Percentiles rank a stretch among this genome's conserved stretches.
Conservation (phyloP, 495 filamentous ascomycete genomes). For the Tuber umbilicatum region DNA sequence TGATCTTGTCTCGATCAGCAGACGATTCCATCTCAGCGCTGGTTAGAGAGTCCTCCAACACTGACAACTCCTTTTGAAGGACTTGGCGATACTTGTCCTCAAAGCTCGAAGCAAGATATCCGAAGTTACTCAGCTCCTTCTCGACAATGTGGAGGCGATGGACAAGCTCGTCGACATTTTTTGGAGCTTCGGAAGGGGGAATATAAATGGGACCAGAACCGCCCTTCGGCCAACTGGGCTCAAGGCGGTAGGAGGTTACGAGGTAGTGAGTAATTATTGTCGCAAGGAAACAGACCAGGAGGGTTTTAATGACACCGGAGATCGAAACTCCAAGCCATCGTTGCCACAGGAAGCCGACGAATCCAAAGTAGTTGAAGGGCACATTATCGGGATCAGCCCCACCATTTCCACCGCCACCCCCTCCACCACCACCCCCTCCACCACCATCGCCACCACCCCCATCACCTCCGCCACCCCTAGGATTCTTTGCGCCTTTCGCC, state of each 20-base stretch:
- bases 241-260: conserved; percentile 7
- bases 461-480: neutral
- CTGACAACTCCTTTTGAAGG: neutral
- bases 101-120: conserved; percentile 5
- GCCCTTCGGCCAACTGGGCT: conserved; percentile 14
- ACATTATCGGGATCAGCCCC: neutral
- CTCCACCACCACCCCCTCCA: neutral
- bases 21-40: neutral
- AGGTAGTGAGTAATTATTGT: conserved; percentile 16
- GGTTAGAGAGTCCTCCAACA: neutral
- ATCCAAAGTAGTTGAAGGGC: conserved; percentile 9
- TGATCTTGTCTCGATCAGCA: conserved; percentile 10
- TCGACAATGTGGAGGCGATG: conserved; percentile 27
- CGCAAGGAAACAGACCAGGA: conserved; percentile 4
- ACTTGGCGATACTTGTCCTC: neutral
- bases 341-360: conserved; percentile 24
- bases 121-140: conserved; percentile 27
- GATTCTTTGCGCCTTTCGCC: neutral
- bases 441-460: neutral
- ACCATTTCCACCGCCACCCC: neutral
- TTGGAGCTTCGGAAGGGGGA: conserved; percentile 19
- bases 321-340: conserved; percentile 14
- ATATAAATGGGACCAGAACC: conserved; percentile 20
- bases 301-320: neutral
- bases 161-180: conserved; percentile 25